Conservation (phyloP, 768 basidiomycete genomes). For the Mycena galericulata region DNA sequence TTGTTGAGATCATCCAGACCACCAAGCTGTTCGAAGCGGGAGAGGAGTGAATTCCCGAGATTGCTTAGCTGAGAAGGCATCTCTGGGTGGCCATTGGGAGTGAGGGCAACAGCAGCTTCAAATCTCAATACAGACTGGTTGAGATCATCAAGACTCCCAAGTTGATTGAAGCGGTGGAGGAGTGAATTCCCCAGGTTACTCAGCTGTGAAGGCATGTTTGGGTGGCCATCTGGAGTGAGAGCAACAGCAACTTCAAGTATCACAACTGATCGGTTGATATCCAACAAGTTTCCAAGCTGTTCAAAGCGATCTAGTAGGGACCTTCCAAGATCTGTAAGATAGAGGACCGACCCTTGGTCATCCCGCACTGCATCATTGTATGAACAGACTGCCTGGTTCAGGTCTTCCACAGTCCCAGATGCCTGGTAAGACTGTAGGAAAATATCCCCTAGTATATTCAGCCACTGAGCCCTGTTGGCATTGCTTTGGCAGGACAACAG, state of each 20-base stretch:
- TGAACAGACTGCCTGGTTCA: not conserved
- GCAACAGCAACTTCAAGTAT: not conserved
- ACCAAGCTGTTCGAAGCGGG: too few species aligned
- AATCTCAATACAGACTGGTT: too few species aligned
- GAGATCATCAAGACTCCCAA: too few species aligned
- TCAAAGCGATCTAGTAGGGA: constrained; percentile 4
- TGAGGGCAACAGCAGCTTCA: too few species aligned
- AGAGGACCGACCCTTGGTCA: not conserved
- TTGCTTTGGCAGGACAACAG: not conserved
- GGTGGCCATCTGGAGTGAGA: constrained; percentile 12
- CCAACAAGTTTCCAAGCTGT: not conserved
- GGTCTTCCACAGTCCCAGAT: not conserved
- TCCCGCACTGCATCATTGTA: too few species aligned
- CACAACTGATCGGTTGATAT: constrained; percentile 17
- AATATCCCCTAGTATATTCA: not conserved
- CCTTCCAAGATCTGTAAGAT: not conserved
- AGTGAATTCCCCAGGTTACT: too few species aligned
- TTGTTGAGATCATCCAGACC: too few species aligned
- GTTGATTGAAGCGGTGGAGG: too few species aligned
- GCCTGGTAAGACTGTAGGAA: not conserved
- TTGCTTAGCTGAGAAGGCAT: too few species aligned
- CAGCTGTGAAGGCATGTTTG: constrained; percentile 2
- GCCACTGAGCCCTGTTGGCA: not conserved
- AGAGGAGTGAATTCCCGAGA: too few species aligned
- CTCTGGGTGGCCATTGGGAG: too few species aligned